Conservation (phyloP, 1,139 yeast genomes). For the Nakaseomyces bracarensis region DNA sequence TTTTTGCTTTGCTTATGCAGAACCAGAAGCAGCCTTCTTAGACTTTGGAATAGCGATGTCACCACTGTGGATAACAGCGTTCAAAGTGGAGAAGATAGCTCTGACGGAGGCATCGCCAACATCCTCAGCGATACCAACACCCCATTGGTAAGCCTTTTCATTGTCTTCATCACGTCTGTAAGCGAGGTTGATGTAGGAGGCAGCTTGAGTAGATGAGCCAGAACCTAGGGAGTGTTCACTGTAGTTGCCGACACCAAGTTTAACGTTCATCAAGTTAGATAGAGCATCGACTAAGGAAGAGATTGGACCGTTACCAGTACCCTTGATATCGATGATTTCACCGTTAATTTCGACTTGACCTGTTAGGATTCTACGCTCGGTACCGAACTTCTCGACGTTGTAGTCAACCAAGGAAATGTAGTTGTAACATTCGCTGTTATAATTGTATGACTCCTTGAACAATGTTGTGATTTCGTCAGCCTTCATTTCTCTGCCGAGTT, state of each 20-base stretch:
- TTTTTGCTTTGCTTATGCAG: neutral
- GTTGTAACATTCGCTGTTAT: slow-evolving; percentile 38
- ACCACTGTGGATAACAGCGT: slow-evolving; percentile 35
- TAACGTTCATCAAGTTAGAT: slow-evolving; percentile 46
- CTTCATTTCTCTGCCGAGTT: slow-evolving; percentile 76
- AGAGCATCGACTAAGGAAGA: slow-evolving; percentile 86
- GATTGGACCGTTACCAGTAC: slow-evolving; percentile 91
- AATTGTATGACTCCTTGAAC: slow-evolving; percentile 64
- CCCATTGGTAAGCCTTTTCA: slow-evolving; percentile 59
- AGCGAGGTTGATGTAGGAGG: slow-evolving; percentile 68
- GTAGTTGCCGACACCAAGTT: slow-evolving; percentile 70
- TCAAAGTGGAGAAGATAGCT: slow-evolving; percentile 69
- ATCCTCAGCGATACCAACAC: slow-evolving; percentile 90
- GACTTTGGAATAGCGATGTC: slow-evolving; percentile 12
- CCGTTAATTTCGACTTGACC: slow-evolving; percentile 47
- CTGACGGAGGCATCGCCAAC: slow-evolving; percentile 83
- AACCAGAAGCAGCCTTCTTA: slow-evolving; percentile 6
- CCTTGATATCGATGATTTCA: slow-evolving; percentile 40
- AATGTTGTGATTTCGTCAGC: slow-evolving; percentile 66
- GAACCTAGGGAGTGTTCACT: slow-evolving; percentile 89
- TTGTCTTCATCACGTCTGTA: slow-evolving; percentile 39
- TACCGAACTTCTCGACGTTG: slow-evolving; percentile 34
- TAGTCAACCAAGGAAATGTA: slow-evolving; percentile 44
- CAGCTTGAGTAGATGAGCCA: slow-evolving; percentile 82
- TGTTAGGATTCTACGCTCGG: slow-evolving; percentile 40